These are phyloP conservation scores for Sclerotinia spermophila DNA, from an alignment of 2,329 filamentous ascomycete species.

Conservation along the genomic window DNA sequence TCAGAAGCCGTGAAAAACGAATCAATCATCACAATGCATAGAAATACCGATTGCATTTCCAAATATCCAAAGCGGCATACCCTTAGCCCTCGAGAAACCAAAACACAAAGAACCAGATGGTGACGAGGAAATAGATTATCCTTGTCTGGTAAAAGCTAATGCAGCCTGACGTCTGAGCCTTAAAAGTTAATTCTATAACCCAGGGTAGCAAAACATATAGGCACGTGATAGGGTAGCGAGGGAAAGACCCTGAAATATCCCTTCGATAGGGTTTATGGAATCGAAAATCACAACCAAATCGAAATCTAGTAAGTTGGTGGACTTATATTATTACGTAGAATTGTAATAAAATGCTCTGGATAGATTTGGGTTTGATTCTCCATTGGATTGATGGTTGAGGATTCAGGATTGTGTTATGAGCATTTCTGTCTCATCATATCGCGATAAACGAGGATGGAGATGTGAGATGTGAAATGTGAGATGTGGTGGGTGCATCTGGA, in stretches of 20 bases:
- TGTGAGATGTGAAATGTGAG: not conserved
- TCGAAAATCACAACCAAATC: no score
- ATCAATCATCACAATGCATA: no score
- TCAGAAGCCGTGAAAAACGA: no score
- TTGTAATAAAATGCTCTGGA: no score
- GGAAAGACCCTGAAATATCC: not conserved
- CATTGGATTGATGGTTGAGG: not conserved
- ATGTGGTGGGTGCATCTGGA: not conserved
- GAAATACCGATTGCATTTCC: no score
- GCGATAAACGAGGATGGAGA: not conserved
- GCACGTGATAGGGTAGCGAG: not conserved
- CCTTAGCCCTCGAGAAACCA: not conserved
- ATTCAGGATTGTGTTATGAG: not conserved
- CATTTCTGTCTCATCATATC: not conserved
- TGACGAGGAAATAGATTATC: not conserved
- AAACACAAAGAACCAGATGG: not conserved
- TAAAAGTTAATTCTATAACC: not conserved
- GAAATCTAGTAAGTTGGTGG: no score
- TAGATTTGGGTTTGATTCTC: no score
- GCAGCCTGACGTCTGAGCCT: not conserved
- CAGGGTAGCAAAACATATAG: no score
- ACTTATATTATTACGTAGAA: not conserved
- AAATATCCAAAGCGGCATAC: not conserved
- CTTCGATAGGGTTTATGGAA: no score
- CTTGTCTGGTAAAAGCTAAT: not conserved